phyloP scores from a whole-genome alignment of 768 basidiomycete species.

The Trametes elegans region DNA sequence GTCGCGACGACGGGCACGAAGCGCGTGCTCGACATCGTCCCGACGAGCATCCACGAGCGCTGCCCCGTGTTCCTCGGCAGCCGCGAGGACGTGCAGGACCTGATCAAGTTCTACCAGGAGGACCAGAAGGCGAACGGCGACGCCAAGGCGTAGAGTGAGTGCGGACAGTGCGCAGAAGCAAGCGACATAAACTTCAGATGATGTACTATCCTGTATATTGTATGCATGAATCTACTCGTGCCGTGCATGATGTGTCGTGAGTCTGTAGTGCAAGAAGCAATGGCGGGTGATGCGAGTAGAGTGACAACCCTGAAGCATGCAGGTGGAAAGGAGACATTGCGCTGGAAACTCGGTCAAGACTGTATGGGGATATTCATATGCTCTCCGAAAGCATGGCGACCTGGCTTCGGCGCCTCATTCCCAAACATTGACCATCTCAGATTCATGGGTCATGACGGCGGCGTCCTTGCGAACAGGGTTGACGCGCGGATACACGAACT shows the following conservation, averaged over 20 bases:
- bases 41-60: slow-evolving; percentile 87
- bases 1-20: slow-evolving; percentile 94
- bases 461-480: slow-evolving; percentile 76
- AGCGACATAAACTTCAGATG: background rate
- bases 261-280: background rate
- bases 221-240: slow-evolving; percentile 4
- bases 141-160: slow-evolving; percentile 12
- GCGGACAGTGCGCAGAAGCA: background rate
- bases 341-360: background rate
- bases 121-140: slow-evolving; percentile 17
- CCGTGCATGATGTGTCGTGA: background rate
- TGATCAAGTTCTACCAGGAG: slow-evolving; percentile 80
- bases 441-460: slow-evolving; percentile 82
- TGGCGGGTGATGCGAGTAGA: background rate
- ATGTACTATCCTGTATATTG: slow-evolving; percentile 12
- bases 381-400: background rate
- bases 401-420: slow-evolving; percentile 32
- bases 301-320: background rate
- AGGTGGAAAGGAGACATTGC: background rate
- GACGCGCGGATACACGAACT: slow-evolving; percentile 86
- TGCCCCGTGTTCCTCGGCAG: slow-evolving; percentile 93
- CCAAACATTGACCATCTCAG: slow-evolving; percentile 68
- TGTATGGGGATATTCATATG: background rate
- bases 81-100: slow-evolving; percentile 88
- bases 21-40: slow-evolving; percentile 88